Base-by-base conservation (phyloP, 2,329 filamentous ascomycete species). In the Colletotrichum australisinense region DNA sequence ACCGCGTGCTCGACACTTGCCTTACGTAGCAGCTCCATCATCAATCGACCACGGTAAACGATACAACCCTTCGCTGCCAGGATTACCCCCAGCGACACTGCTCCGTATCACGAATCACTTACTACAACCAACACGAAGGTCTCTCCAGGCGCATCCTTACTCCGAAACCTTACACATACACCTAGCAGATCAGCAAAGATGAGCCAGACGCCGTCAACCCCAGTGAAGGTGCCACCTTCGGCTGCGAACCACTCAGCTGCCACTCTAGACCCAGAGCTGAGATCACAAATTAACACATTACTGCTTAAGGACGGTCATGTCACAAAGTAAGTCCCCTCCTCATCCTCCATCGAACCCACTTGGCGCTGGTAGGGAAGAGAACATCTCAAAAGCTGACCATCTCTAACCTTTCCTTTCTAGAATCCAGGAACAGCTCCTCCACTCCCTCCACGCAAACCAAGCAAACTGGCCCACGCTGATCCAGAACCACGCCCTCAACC, bases 401-500 rank as follows among this genome's bases (percentile, higher is more conserved):
- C 63, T 19, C 38, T 2, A 5, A 16, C 16, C 7, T 19, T 4
- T 11, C 12, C 35, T 30, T 32, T 16, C 14, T 78, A 92, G 91
- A 76, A 92, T 93, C 77, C 90, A 92, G 84, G 90, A 92, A 70
- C 83, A 87, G 56, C 87, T 93, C 78, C 88, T 92, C 55, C 90
- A 92, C 82, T 81, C 88, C 73, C 88, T 93, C 65, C 85, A 92
- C 80, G 84, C 90, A 62, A 85, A 91, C 81, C 80, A 84, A 5
- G 83, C 87, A 75, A 91, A 93, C 84, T 93, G 91, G 90, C 90
- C 90, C 2, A 90, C 90, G 12, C 78, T 83, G 62, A 84, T 93
- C 75, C 89, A 92, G 77, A 81, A 83, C 67, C 90, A 92, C 81
- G 91, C 90, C 52, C 86, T 92, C 42, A 76, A 85, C 24, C 88